phyloP scores from a whole-genome alignment of 768 basidiomycete species.

The Phanerodontia chrysosporium region DNA sequence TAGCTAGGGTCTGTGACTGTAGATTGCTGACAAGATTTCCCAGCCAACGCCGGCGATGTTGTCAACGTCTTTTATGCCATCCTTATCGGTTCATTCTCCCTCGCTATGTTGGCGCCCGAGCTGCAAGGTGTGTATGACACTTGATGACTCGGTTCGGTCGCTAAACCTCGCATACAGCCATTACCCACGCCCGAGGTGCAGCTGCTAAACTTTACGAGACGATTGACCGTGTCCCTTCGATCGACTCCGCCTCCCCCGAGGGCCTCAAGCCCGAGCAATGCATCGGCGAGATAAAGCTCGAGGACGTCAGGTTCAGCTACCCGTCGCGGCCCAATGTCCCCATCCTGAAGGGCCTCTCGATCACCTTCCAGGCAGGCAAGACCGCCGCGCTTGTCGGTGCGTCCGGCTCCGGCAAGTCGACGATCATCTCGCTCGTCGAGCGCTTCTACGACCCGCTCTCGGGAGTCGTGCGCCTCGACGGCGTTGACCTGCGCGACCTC shows the following conservation, averaged over 20 bases:
- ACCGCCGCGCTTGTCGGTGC: slow-evolving; percentile 39
- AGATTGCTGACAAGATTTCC: neutral
- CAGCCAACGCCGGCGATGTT: slow-evolving; percentile 61
- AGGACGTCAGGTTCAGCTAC: slow-evolving; percentile 77
- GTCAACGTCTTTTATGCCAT: slow-evolving; percentile 84
- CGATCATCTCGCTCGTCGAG: slow-evolving; percentile 43
- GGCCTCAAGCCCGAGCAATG: slow-evolving; percentile 69
- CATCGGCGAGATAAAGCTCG: slow-evolving; percentile 65
- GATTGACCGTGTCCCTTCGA: slow-evolving; percentile 83
- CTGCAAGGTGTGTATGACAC: slow-evolving; percentile 42
- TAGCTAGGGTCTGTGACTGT: neutral
- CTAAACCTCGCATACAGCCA: slow-evolving; percentile 32
- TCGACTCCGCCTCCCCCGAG: slow-evolving; percentile 69
- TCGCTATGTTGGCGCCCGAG: slow-evolving; percentile 82
- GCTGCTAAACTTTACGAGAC: slow-evolving; percentile 88
- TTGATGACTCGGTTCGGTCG: no score
- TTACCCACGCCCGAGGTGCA: slow-evolving; percentile 75
- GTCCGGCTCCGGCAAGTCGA: slow-evolving; percentile 35
- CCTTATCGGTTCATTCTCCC: slow-evolving; percentile 86
- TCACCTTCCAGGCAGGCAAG: slow-evolving; percentile 60
- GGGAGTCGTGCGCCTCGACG: slow-evolving; percentile 42
- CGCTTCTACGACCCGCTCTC: slow-evolving; percentile 48
- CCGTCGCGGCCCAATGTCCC: slow-evolving; percentile 80
- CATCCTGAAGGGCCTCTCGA: slow-evolving; percentile 65
- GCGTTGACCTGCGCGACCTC: slow-evolving; percentile 37